Conservation (phyloP, 148 eudicot species). For the Agrostemma githago region DNA sequence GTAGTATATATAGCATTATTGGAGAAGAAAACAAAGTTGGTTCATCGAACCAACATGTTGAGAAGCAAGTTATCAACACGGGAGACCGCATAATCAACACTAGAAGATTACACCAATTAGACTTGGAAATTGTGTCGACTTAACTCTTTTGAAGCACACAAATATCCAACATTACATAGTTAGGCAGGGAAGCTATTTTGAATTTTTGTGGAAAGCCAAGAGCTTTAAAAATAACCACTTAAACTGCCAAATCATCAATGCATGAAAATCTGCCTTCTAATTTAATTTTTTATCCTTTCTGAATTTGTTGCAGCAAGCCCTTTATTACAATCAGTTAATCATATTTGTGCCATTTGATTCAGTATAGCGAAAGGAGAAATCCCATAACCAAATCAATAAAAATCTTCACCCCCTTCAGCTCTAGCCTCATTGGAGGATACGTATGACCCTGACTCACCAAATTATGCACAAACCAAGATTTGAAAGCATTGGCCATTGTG, state of each 20-base stretch:
- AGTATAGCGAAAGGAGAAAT: constrained; percentile 39
- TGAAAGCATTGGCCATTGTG: constrained; percentile 56
- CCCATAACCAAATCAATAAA: constrained; percentile 26
- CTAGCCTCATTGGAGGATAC: constrained; percentile 28
- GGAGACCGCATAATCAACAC: no score
- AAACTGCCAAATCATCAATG: background rate
- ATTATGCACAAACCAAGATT: constrained; percentile 58
- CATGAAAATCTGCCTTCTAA: background rate
- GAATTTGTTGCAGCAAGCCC: background rate
- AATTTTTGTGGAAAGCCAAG: background rate
- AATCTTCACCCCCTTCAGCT: constrained; percentile 38
- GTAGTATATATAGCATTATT: no score
- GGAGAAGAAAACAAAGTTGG: no score
- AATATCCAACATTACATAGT: no score
- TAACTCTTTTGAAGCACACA: no score
- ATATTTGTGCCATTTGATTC: constrained; percentile 9
- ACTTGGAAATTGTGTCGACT: no score
- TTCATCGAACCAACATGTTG: no score
- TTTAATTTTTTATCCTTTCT: background rate
- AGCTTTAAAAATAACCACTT: background rate
- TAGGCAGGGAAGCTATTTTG: background rate
- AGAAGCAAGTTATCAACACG: no score
- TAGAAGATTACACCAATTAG: no score
- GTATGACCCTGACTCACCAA: constrained; percentile 35
- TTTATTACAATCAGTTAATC: no score